Conservation (phyloP, 441 rosid species). For the Erodium moschatum region DNA sequence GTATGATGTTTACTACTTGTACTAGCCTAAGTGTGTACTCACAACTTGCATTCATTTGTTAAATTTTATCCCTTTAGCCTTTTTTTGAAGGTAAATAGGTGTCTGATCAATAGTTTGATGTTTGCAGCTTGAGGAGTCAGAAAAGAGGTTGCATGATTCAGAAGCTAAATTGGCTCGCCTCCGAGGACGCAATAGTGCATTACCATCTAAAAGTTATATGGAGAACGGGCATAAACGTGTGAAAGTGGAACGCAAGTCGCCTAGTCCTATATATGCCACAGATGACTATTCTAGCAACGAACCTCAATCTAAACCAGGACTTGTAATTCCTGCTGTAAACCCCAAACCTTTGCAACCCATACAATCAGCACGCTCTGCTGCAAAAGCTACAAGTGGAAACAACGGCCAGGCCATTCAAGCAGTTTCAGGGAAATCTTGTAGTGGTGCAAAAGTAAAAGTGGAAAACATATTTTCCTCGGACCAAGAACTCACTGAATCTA, state of each 20-base stretch:
- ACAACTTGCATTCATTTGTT: not conserved
- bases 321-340: conserved; percentile 39
- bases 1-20: not conserved
- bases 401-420: conserved; percentile 24
- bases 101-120: conserved; percentile 17
- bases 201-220: conserved; percentile 22
- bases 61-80: not conserved
- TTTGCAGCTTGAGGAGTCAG: conserved; percentile 59
- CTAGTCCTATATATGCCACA: conserved; percentile 26
- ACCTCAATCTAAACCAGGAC: conserved; percentile 38
- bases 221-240: conserved; percentile 27
- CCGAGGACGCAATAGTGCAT: conserved; percentile 29
- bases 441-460: conserved; percentile 26
- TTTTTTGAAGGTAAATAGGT: not conserved
- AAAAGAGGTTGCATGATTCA: conserved; percentile 49
- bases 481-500: conserved; percentile 28
- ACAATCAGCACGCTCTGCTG: conserved; percentile 20
- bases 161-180: conserved; percentile 48
- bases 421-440: conserved; percentile 22
- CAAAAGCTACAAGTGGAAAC: conserved; percentile 25
- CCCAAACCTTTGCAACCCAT: conserved; percentile 30
- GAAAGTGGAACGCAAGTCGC: conserved; percentile 33
- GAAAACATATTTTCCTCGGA: conserved; percentile 34
- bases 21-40: not conserved
- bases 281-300: conserved; percentile 27